Base-by-base conservation (phyloP, 2,329 filamentous ascomycete genomes). In the Whalleya microplaca region DNA sequence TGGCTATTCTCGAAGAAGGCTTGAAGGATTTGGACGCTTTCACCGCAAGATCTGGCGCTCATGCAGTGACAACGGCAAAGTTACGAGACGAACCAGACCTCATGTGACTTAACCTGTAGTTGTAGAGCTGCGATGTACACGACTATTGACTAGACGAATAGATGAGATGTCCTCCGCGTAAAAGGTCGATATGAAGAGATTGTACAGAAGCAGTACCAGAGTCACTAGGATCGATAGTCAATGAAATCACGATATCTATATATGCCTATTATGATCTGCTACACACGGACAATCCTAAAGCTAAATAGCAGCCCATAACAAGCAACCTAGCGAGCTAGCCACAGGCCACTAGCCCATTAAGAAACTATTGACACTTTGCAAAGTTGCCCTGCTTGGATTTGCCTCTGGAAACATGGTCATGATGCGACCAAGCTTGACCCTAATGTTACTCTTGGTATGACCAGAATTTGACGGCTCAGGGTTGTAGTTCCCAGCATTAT, bases 361-460 rank as follows among this genome's bases (percentile, higher is more conserved):
- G 67, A 91, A 96, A 53, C 90, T 90, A 73, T 98, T 97, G 4
- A 98, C 89, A 64, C 91, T 94, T 73, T 97, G 93, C 40, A 98
- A 76, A 0, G 93, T 97, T 20, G 90, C 83, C 37, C 95, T 81
- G 60, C 88, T 93, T 0, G 94, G 93, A 69, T 96, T 96, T 2
- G 88, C 89, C 64, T 89, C 86, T 0, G 92, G 89, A 69, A 89
- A 88, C 0, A 84, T 85, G 4, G 87, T 88, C 73, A 94, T 91
- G 65, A 98, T 90, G 79, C 87, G 89, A n/a, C 89, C 88, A 29
- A 98, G 79, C 50, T 88, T 83, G 64, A 86, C 84, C 65, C 90
- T 88, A 69, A 98, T 92, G 48, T 89, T 79, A 8, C 81, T 79
- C 74, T 99, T 98, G 70, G 86, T 87, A 46, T 94, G 76, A 7